Conservation (phyloP, 345 rosid species). For the Pelargonium nanum region DNA sequence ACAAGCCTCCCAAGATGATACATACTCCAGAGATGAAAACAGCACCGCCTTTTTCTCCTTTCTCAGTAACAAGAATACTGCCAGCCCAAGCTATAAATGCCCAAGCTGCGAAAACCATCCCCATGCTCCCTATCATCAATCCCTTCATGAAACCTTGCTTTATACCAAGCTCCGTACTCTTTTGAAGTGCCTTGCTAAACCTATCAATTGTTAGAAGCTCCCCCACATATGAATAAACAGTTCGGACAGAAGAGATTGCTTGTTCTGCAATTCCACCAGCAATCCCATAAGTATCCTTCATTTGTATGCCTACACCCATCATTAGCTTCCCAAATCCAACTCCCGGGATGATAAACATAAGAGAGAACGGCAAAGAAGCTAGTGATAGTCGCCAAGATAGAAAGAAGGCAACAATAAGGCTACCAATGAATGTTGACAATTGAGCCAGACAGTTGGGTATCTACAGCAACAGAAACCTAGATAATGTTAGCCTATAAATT, state of each 20-base stretch:
- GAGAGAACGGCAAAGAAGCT: constrained; percentile 35
- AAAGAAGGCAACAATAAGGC: constrained; percentile 23
- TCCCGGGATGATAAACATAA: constrained; percentile 36
- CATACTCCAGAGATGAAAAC: constrained; percentile 33
- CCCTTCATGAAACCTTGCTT: constrained; percentile 50
- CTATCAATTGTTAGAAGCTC: constrained; percentile 31
- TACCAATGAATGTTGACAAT: constrained; percentile 27
- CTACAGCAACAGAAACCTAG: constrained; percentile 14
- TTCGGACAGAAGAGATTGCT: constrained; percentile 40
- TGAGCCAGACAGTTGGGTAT: constrained; percentile 33
- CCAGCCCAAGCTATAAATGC: constrained; percentile 48
- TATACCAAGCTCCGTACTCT: constrained; percentile 30
- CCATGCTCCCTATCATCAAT: constrained; percentile 43
- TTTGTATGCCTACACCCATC: constrained; percentile 25
- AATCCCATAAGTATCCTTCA: constrained; percentile 29
- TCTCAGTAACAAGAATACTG: constrained; percentile 34
- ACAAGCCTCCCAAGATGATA: constrained; percentile 40
- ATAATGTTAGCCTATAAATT: background rate
- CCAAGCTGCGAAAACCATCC: constrained; percentile 39
- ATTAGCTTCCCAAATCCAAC: constrained; percentile 33
- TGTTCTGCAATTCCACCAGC: constrained; percentile 49
- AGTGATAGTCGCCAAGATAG: constrained; percentile 46
- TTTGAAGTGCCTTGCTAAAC: constrained; percentile 26
- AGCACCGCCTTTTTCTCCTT: constrained; percentile 38
- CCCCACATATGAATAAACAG: constrained; percentile 39